Evolutionary conservation across 805 yeast genomes (phyloP).

Genomic region (Wickerhamomyces mucosus): DNA sequence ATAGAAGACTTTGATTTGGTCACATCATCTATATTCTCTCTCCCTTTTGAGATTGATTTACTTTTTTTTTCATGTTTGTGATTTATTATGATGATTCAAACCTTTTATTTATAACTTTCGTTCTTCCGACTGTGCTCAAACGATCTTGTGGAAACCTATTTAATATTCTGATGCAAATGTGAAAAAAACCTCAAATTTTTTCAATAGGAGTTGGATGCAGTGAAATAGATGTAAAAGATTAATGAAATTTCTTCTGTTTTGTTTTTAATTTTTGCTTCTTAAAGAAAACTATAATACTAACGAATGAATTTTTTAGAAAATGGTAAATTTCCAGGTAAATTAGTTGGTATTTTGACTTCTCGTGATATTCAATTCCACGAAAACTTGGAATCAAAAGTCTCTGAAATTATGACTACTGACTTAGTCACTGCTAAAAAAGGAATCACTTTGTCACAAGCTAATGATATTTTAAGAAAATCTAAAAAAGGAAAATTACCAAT

Average conservation of each 20-base stretch:
- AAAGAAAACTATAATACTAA: slow-evolving; percentile 14
- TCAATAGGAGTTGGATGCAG: too few species aligned
- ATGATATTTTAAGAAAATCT: slow-evolving; percentile 79
- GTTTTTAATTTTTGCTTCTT: too few species aligned
- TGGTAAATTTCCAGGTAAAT: slow-evolving; percentile 82
- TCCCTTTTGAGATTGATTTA: too few species aligned
- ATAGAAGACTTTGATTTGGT: too few species aligned
- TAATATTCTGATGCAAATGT: too few species aligned
- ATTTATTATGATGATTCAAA: slow-evolving; percentile 42
- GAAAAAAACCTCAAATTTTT: too few species aligned
- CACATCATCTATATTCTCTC: too few species aligned
- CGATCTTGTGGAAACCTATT: slow-evolving; percentile 85
- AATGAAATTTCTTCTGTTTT: too few species aligned
- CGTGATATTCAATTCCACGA: slow-evolving; percentile 96
- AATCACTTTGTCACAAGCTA: slow-evolving; percentile 76
- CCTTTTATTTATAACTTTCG: slow-evolving; percentile 77
- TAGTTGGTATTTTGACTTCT: slow-evolving; percentile 91
- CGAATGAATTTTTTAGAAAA: slow-evolving; percentile 40
- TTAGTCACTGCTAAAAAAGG: slow-evolving; percentile 79
- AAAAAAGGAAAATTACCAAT: slow-evolving; percentile 98
- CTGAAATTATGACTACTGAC: slow-evolving; percentile 85
- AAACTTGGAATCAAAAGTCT: slow-evolving; percentile 47
- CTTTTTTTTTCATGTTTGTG: neutral
- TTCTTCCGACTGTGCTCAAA: slow-evolving; percentile 97
- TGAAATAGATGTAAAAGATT: too few species aligned